Base-by-base conservation (phyloP, 768 basidiomycete genomes). In the Chalciporus chontae region DNA sequence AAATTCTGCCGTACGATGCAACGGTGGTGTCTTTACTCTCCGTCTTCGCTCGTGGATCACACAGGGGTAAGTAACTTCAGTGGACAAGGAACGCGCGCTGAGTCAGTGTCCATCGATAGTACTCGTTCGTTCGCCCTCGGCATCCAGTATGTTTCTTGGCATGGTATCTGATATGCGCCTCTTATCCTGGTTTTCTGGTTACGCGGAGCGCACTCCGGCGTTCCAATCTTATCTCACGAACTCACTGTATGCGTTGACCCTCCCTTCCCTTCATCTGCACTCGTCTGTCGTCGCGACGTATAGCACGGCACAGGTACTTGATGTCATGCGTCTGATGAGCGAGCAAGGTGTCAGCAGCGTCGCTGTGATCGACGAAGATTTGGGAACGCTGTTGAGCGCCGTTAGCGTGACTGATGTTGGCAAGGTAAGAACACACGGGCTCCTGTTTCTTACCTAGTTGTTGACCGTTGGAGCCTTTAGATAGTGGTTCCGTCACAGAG, bases 311-410 rank as follows among this genome's bases (percentile, higher is more conserved):
- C 77, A 77, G 17, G 84, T 90, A 21, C 70, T 90, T 43, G 85
- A 89, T 63, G 88, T 88, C 5, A 92, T 92, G 90, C 80, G 75
- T 51, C 72, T 87, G 24, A 90, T 92, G 89, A 89, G 87, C 58
- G 87, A 89, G 52, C 79, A 86, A 60, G 90, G 90, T 19, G 87
- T 92, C 21, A 90, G 88, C 61, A 90, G 85, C 57, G 74, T 90
- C 40, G 90, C 89, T 14, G 84, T 91, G 4, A 63, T 87, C 5
- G 85, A 88, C 40, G 83, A 84, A 42, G 81, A 80, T 26, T 73
- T 65, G 3, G 81, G 85, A 4, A 74, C 68, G 40, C 66, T 91
- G 47, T 65, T 87, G 47, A 87, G 89, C 51, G 85, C 87, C 3
- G 82, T 90, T 32, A 89, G 86, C 61, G 90, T 90, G 5, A 90